phyloP scores from a whole-genome alignment of 768 basidiomycete genomes.

The Russula ochroleuca region DNA sequence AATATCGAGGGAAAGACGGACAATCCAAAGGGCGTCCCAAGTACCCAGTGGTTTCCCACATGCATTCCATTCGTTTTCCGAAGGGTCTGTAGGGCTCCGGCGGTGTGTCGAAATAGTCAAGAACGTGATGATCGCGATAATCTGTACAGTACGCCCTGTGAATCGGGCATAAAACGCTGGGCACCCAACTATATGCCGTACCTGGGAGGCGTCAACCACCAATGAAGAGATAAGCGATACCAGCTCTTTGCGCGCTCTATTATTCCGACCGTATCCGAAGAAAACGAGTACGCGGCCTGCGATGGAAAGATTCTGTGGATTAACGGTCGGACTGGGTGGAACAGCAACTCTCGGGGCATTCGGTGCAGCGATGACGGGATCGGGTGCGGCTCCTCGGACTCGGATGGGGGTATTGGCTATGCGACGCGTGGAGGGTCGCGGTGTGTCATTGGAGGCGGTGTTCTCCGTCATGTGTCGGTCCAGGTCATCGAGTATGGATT shows the following conservation, averaged over 20 bases:
- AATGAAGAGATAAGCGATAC: conserved; percentile 51
- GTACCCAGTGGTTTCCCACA: conserved; percentile 61
- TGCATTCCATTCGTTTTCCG: conserved; percentile 53
- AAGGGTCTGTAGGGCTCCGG: conserved; percentile 42
- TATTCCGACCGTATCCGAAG: conserved; percentile 53
- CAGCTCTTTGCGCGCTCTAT: conserved; percentile 49
- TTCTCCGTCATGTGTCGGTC: conserved; percentile 13
- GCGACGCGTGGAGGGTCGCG: neutral
- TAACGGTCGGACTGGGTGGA: neutral
- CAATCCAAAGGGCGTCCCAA: conserved; percentile 65
- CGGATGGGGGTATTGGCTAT: neutral
- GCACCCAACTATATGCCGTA: conserved; percentile 29
- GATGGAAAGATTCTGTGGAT: conserved; percentile 8
- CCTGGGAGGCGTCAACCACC: conserved; percentile 51
- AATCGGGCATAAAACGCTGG: conserved; percentile 11
- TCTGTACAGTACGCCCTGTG: conserved; percentile 36
- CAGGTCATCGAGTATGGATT: conserved; percentile 9
- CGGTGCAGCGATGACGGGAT: conserved; percentile 3
- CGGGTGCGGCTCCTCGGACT: neutral
- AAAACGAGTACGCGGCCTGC: conserved; percentile 35
- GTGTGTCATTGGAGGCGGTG: neutral
- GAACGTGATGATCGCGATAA: conserved; percentile 48
- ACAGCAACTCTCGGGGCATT: neutral
- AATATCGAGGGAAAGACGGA: conserved; percentile 47
- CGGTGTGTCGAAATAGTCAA: conserved; percentile 45